phyloP scores from a whole-genome alignment of 2,329 filamentous ascomycete genomes.

The Colletotrichum phormii region DNA sequence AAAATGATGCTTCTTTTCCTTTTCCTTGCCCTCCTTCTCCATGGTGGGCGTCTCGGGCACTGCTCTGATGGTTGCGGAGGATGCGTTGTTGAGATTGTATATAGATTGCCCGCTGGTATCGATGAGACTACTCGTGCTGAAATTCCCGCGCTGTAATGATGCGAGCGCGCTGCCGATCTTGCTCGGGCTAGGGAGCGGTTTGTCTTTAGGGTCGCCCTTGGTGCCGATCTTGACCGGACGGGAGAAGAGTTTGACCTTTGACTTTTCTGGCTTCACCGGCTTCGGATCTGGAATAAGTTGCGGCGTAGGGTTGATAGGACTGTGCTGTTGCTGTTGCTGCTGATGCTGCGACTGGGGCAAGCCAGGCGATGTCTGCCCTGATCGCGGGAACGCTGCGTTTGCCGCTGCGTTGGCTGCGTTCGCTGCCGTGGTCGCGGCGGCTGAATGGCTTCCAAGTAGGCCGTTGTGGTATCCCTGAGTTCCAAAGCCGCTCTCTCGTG shows the following conservation, averaged over 20 bases:
- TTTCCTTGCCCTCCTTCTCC: slow-evolving; percentile 70
- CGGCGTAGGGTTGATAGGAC: slow-evolving; percentile 51
- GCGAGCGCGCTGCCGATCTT: slow-evolving; percentile 76
- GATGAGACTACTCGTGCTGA: slow-evolving; percentile 77
- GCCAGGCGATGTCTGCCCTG: slow-evolving; percentile 64
- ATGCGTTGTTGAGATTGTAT: slow-evolving; percentile 81
- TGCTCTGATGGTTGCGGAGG: slow-evolving; percentile 77
- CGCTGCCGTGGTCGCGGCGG: slow-evolving; percentile 77
- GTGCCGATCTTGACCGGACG: slow-evolving; percentile 80
- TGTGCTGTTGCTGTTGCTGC: slow-evolving; percentile 45
- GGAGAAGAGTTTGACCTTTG: slow-evolving; percentile 85
- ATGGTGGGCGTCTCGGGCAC: slow-evolving; percentile 62
- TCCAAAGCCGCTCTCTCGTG: slow-evolving; percentile 66
- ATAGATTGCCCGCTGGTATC: slow-evolving; percentile 73
- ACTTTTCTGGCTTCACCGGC: slow-evolving; percentile 71
- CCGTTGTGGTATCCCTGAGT: slow-evolving; percentile 70
- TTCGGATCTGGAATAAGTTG: slow-evolving; percentile 62
- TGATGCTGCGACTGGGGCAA: slow-evolving; percentile 47
- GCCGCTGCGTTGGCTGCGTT: slow-evolving; percentile 76
- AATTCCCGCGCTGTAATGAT: slow-evolving; percentile 73
- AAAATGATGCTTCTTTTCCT: slow-evolving; percentile 84
- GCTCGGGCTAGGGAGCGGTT: slow-evolving; percentile 77
- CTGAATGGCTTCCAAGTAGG: slow-evolving; percentile 67
- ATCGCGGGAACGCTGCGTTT: slow-evolving; percentile 79
- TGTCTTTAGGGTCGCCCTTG: slow-evolving; percentile 74